phyloP scores from a whole-genome alignment of 2,329 filamentous ascomycete genomes.

The Rhynchosporium secalis region DNA sequence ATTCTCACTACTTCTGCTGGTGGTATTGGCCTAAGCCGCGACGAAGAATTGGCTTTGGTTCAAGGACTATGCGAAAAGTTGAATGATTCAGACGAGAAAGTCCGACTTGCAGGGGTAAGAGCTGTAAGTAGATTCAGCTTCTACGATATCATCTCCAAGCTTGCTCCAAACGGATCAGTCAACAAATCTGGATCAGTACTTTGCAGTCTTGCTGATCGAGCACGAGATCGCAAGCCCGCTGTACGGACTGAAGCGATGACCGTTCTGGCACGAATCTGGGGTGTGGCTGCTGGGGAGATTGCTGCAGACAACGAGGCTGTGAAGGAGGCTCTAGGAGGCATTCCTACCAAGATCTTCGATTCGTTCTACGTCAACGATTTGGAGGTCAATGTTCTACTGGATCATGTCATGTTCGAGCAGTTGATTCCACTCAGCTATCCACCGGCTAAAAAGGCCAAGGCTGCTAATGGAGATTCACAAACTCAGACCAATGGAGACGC shows the following conservation, averaged over 20 bases:
- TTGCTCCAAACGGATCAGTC: conserved; percentile 75
- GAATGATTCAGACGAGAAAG: conserved; percentile 85
- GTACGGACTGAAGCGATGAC: conserved; percentile 88
- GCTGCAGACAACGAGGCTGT: conserved; percentile 78
- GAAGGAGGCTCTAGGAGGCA: conserved; percentile 71
- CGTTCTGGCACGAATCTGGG: conserved; percentile 84
- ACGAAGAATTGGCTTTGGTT: conserved; percentile 77
- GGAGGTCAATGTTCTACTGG: conserved; percentile 81
- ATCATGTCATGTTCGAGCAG: conserved; percentile 82
- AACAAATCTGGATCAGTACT: conserved; percentile 76
- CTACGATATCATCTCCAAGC: conserved; percentile 75
- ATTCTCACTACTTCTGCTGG: conserved; percentile 91
- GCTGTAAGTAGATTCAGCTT: conserved; percentile 80
- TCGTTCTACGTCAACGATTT: conserved; percentile 87
- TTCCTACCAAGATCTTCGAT: conserved; percentile 83
- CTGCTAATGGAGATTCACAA: conserved; percentile 57
- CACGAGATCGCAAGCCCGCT: conserved; percentile 78
- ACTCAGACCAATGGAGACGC: conserved; percentile 47
- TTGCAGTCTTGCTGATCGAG: conserved; percentile 79
- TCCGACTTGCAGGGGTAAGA: conserved; percentile 85
- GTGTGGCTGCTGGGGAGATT: conserved; percentile 86
- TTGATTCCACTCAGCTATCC: conserved; percentile 90
- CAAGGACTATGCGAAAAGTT: conserved; percentile 76
- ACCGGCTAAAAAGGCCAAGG: conserved; percentile 66
- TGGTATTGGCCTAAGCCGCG: conserved; percentile 79